phyloP scores from a whole-genome alignment of 2,329 filamentous ascomycete genomes.

The Phyllosticta citriasiana region DNA sequence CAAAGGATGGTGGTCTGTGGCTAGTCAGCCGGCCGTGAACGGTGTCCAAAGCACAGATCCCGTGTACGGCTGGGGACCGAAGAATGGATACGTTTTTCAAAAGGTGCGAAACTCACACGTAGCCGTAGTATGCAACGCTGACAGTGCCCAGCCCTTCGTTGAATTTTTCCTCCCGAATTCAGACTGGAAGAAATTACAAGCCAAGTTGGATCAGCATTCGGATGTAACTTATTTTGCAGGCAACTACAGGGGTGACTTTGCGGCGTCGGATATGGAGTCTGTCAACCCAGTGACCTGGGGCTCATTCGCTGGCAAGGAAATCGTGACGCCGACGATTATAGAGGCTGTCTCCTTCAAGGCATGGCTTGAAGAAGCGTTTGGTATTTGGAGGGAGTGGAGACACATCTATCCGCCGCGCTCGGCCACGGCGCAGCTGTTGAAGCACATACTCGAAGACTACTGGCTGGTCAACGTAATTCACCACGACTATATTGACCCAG shows the following conservation, averaged over 20 bases:
- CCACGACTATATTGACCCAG: slow-evolving; percentile 62
- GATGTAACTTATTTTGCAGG: slow-evolving; percentile 80
- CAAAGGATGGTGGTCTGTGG: slow-evolving; percentile 89
- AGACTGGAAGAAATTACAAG: slow-evolving; percentile 61
- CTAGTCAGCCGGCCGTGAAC: slow-evolving; percentile 89
- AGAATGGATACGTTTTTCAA: slow-evolving; percentile 90
- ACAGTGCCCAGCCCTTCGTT: slow-evolving; percentile 56
- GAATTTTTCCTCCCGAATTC: slow-evolving; percentile 78
- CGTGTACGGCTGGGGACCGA: slow-evolving; percentile 88
- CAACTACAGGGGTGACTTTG: slow-evolving; percentile 68
- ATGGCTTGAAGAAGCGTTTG: slow-evolving; percentile 93
- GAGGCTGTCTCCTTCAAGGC: slow-evolving; percentile 89
- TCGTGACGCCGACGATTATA: slow-evolving; percentile 91
- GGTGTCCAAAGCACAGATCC: slow-evolving; percentile 65
- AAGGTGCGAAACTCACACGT: slow-evolving; percentile 40
- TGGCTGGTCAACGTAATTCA: slow-evolving; percentile 92
- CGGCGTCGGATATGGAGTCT: slow-evolving; percentile 52
- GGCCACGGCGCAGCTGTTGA: slow-evolving; percentile 61
- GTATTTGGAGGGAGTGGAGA: slow-evolving; percentile 91
- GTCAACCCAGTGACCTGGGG: slow-evolving; percentile 98
- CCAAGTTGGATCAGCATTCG: slow-evolving; percentile 50
- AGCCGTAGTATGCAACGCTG: neutral
- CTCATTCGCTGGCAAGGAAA: slow-evolving; percentile 90
- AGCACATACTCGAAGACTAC: slow-evolving; percentile 54
- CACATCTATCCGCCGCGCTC: slow-evolving; percentile 71